Conservation (phyloP, 2,329 filamentous ascomycete genomes). For the Alternaria ventricosa region DNA sequence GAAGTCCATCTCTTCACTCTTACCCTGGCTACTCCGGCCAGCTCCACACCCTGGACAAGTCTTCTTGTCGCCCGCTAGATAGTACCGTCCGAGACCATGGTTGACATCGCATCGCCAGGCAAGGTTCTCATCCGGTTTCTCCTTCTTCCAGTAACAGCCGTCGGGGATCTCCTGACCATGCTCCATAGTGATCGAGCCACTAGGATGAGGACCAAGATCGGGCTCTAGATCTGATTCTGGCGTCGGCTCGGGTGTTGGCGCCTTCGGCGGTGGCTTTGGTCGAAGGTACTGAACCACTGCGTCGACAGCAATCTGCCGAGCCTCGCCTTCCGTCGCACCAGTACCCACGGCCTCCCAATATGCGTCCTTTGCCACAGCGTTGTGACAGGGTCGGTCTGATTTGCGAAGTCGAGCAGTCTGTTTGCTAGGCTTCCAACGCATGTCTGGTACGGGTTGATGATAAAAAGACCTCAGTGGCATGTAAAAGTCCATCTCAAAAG, state of each 20-base stretch:
- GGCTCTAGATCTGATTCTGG: conserved; percentile 21
- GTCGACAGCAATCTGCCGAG: conserved; percentile 16
- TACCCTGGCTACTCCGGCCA: conserved; percentile 14
- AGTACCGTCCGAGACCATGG: conserved; percentile 40
- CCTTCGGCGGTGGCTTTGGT: conserved; percentile 15
- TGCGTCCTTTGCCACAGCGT: conserved; percentile 33
- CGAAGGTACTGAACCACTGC: conserved; percentile 19
- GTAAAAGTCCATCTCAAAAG: conserved; percentile 36
- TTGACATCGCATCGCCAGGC: conserved; percentile 39
- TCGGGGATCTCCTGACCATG: conserved; percentile 32
- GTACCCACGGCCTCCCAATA: conserved; percentile 25
- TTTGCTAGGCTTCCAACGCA: conserved; percentile 29
- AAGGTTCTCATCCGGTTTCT: conserved; percentile 12
- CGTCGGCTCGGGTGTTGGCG: conserved; percentile 16
- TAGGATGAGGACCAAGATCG: conserved; percentile 31
- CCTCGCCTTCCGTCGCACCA: conserved; percentile 17
- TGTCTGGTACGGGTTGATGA: conserved; percentile 22
- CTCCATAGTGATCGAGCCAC: conserved; percentile 36
- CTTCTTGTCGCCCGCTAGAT: conserved; percentile 33
- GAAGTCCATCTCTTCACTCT: conserved; percentile 32
- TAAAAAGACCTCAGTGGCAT: conserved; percentile 23
- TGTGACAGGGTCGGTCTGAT: conserved; percentile 20
- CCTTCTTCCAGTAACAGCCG: conserved; percentile 21
- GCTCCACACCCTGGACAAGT: conserved; percentile 34
- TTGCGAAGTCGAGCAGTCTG: conserved; percentile 8